These are phyloP conservation scores for Capsicum chinense DNA, from an alignment of 257 asterid genomes.

Conservation along the genomic window DNA sequence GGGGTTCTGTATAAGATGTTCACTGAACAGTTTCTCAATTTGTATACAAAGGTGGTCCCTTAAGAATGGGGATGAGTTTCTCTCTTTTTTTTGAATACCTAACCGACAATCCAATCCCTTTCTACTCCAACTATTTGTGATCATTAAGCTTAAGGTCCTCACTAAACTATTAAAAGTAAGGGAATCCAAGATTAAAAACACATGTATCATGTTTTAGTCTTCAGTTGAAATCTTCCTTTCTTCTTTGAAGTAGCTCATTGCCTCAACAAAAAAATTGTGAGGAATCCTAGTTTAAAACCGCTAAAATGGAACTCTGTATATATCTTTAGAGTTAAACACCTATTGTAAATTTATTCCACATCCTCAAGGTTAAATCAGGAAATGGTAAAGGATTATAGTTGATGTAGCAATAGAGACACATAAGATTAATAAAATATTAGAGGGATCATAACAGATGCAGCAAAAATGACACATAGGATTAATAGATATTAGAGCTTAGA, in stretches of 20 bases:
- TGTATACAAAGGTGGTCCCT: neutral
- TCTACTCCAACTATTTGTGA: neutral
- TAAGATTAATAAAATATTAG: neutral
- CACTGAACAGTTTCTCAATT: neutral
- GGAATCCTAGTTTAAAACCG: neutral
- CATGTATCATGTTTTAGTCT: neutral
- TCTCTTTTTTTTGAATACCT: neutral
- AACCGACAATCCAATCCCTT: neutral
- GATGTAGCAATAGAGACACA: neutral
- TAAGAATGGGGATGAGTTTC: neutral
- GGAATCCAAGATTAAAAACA: neutral
- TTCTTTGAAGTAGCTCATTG: neutral
- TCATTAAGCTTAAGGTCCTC: neutral
- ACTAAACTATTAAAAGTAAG: neutral
- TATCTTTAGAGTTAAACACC: neutral
- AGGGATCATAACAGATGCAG: neutral
- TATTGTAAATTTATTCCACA: neutral
- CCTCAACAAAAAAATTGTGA: neutral
- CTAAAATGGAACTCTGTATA: neutral
- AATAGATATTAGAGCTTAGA: neutral
- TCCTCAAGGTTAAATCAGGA: neutral
- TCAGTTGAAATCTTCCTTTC: neutral
- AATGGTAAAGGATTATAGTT: neutral
- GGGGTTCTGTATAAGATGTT: neutral
- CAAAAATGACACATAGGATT: neutral